Base-by-base conservation (phyloP, 2,329 filamentous ascomycete genomes). In the Alternaria triticimaculans region DNA sequence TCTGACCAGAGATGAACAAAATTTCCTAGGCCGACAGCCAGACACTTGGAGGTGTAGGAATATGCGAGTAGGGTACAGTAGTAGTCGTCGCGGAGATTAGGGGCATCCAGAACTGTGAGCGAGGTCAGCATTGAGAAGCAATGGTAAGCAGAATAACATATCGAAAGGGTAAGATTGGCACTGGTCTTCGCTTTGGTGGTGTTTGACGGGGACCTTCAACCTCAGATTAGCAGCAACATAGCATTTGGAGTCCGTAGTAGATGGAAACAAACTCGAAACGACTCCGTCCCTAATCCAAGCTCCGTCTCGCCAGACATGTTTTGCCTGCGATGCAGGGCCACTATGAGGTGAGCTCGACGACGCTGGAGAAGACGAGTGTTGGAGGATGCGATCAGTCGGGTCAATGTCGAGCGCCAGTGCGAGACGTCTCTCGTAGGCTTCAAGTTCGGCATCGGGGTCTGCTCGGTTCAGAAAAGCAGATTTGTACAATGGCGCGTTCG, bases 41-140 rank as follows among this genome's bases (percentile, higher is more conserved):
- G 86, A 14, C 90, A 92, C 57, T 91, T 87, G 55, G 89, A 87
- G 8, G 88, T 91, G 44, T 86, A 80, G 0, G 91, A 97, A 78
- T 97, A 98, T 10, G 96, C 93, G 58, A 99, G 85, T 3, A 94
- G 86, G 0, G 94, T 96, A 81, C 94, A 97, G 78, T 99, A 99
- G 78, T 94, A 99, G 79, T 99, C 95, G 73, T 98, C 94, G 60
- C 93, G 89, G n/a, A 98, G 84, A 55, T 89, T 88, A 3, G 94
- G 94, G 9, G 95, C 95, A 81, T 97, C 93, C 6, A 99, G 85
- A 7, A 97, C 92, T 81, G 89, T 91, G 66, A 10, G n/a, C 23
- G 3, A 15, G 62, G 73, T 85, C 60, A 86, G 76, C 33, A 64
- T 53, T 33, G n/a, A 10, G 11, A 58, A n/a, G 23, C 11, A 14